Percentiles rank a stretch among this genome's conserved stretches.
Evolutionary conservation across 129 eudicot species (phyloP).

Genomic region (Apium graveolens): DNA sequence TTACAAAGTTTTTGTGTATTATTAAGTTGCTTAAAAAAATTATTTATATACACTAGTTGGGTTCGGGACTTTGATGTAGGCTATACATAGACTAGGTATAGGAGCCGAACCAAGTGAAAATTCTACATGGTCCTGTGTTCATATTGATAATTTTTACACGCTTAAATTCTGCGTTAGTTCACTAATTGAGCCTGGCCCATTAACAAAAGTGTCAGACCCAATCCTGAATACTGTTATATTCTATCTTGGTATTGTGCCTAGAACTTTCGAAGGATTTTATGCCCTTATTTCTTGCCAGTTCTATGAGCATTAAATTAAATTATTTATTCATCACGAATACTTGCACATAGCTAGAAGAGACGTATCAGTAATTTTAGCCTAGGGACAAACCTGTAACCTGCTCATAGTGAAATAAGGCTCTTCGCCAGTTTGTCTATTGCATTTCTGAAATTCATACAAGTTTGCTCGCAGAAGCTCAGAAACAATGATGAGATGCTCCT

Average conservation of each 20-base stretch:
- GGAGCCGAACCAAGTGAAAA: not conserved
- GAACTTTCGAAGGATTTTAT: not conserved
- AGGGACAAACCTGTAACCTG: conserved; percentile 74
- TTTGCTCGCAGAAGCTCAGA: conserved; percentile 79
- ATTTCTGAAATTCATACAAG: conserved; percentile 87
- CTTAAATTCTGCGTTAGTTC: not conserved
- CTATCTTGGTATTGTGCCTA: not conserved
- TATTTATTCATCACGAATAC: not conserved
- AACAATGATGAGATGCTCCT: conserved; percentile 91
- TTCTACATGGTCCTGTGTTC: not conserved
- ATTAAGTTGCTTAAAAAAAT: not conserved
- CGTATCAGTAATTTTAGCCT: not conserved
- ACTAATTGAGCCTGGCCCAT: not conserved
- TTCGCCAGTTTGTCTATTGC: conserved; percentile 65
- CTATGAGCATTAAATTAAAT: not conserved
- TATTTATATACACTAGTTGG: not conserved
- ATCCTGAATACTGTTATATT: not conserved
- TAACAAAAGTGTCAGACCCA: not conserved
- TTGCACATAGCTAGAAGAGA: not conserved
- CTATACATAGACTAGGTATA: not conserved
- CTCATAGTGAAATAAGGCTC: conserved; percentile 76
- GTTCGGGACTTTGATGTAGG: not conserved
- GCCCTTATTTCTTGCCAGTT: not conserved
- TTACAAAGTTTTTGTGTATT: not conserved
- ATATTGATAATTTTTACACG: not conserved